phyloP scores from a whole-genome alignment of 495 filamentous ascomycete species.

The Annulohypoxylon maeteangense region DNA sequence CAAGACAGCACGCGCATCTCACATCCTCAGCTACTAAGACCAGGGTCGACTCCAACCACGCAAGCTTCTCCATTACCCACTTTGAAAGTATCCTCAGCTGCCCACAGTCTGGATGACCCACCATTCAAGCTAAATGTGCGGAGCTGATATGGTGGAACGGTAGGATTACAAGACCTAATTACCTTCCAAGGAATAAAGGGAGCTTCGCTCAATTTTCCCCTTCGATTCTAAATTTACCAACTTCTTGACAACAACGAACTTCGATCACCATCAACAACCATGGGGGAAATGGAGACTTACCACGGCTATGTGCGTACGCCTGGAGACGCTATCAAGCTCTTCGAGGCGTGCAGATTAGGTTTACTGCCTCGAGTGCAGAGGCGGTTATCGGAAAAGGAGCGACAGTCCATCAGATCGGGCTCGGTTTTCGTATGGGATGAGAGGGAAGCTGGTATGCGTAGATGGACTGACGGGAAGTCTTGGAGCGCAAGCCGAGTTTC shows the following conservation, averaged over 20 bases:
- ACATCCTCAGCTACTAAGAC: conserved; percentile 28
- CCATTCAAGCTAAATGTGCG: conserved; percentile 33
- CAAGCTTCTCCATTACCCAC: conserved; percentile 38
- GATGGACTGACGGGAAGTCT: conserved; percentile 99
- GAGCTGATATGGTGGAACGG: conserved; percentile 41
- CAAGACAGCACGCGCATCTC: conserved; percentile 43
- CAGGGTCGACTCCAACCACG: conserved; percentile 36
- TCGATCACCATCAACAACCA: not conserved
- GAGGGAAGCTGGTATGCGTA: conserved; percentile 95
- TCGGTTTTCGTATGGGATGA: conserved; percentile 99
- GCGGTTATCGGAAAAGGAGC: conserved; percentile 94
- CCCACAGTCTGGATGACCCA: conserved; percentile 42
- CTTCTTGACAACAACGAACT: conserved; percentile 1
- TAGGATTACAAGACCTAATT: conserved; percentile 40
- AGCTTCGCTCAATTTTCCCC: conserved; percentile 9
- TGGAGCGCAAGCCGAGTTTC: conserved; percentile 99
- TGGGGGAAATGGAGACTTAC: conserved; percentile 87
- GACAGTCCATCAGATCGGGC: conserved; percentile 91
- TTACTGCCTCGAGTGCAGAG: conserved; percentile 91
- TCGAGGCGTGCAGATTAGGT: conserved; percentile 94
- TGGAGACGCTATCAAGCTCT: conserved; percentile 93
- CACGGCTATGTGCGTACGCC: conserved; percentile 91
- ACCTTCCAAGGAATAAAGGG: conserved; percentile 23
- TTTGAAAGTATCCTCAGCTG: conserved; percentile 20
- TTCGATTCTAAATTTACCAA: conserved; percentile 16